Conservation (phyloP, 1,139 yeast species). For the Spathaspora sp. region DNA sequence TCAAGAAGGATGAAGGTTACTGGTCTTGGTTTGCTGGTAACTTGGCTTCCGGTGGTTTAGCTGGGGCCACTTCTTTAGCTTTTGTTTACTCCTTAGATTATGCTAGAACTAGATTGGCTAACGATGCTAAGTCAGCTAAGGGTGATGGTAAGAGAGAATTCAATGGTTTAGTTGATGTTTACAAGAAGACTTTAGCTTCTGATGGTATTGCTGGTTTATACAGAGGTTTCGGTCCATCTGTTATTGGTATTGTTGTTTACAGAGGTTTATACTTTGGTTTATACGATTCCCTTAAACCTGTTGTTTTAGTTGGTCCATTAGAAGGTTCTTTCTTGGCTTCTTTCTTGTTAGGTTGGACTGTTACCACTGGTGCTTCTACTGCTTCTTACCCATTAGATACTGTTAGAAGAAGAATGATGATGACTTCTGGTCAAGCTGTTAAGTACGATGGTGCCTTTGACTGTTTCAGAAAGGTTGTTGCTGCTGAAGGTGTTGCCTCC, state of each 20-base stretch:
- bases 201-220: conserved; percentile 58
- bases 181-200: conserved; percentile 53
- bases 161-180: conserved; percentile 55
- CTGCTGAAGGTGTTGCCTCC: conserved; percentile 52
- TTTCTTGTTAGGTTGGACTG: conserved; percentile 56
- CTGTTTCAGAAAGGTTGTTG: conserved; percentile 49
- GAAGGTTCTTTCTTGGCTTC: conserved; percentile 56
- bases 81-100: conserved; percentile 55
- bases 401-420: conserved; percentile 58
- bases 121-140: conserved; percentile 53
- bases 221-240: conserved; percentile 60
- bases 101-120: conserved; percentile 58
- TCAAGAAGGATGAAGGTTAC: conserved; percentile 52
- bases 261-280: conserved; percentile 58
- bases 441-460: conserved; percentile 54
- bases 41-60: conserved; percentile 58
- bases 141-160: conserved; percentile 47
- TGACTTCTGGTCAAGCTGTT: conserved; percentile 57
- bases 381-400: conserved; percentile 58
- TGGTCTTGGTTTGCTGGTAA: conserved; percentile 55
- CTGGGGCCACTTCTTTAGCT: conserved; percentile 57
- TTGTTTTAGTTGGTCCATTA: conserved; percentile 54
- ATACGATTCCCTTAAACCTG: conserved; percentile 55
- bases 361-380: conserved; percentile 55
- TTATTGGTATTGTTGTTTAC: conserved; percentile 53